Evolutionary conservation across 805 yeast species (phyloP), one percentile per base, ranked within the genome.

Genomic region (Wickerhamomyces bisporus): DNA sequence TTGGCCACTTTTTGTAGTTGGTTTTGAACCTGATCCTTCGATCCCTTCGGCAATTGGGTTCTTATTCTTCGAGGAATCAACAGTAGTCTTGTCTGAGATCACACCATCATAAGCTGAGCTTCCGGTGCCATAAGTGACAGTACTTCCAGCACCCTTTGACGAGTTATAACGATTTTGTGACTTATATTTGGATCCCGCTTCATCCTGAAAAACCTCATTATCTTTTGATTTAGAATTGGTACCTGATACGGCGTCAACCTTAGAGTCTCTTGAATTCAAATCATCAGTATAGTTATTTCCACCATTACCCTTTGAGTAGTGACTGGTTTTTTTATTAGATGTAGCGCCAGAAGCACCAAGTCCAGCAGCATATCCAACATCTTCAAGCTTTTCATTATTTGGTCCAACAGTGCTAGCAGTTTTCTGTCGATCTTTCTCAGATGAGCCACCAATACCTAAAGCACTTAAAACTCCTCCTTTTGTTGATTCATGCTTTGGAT

Each of bases 41-140:
- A 25, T 6, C 6, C 47, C 47, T 27, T 34, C 43, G 19, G 45
- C 37, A 25, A 42, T 42, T 20, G 50, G 51, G 25, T 47, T 45
- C 18, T 43, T 41, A 39, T 43, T 44, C 26, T 38, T 42, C 15
- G 32, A 29, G 8, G 35, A 32, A 26, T 42, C 48, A 27, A 41
- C 41, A 26, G 14, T 28, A 9, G 43, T 30, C 28, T 11, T n/a
- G 26, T 26, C 16, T 8, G 7, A 27, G 17, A 19, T 23, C 13
- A 5, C 9, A 24, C 30, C 34, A 16, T 16, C 26, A 23, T 21
- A 26, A 20, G 21, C 7, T 25, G 34, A 11, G 12, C n/a, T 3
- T 15, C 19, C 13, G 8, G 28, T 6, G 12, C 30, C 13, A 3
- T 24, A 13, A 21, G 32, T 7, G 18, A 11, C 18, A 13, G 32